Base-by-base conservation (phyloP, 768 basidiomycete species). In the Psilocybe subaeruginosa region DNA sequence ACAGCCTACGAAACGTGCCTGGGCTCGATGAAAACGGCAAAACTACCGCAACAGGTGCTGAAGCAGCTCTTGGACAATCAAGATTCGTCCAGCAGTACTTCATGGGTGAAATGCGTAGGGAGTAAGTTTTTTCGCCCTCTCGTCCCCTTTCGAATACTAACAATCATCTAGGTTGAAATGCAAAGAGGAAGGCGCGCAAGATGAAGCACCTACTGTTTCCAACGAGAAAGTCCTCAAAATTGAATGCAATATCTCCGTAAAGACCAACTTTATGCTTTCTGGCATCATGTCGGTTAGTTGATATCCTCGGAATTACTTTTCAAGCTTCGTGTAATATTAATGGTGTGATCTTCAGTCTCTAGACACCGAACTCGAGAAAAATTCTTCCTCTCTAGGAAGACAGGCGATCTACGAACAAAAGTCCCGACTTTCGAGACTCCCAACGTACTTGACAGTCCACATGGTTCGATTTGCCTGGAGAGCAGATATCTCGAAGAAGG, bases 381-480 rank as follows among this genome's bases (percentile, higher is more conserved):
- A 80, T 41, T 95, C 93, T 0, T 85, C 92, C 0, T 81, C 86
- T 3, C 80, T 99, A 1, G 89, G 86, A 0, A 87, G 95, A 11
- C 83, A 92, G 45, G 96, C 96, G 0, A 73, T 82, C 0, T 99
- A 99, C 78, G 87, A 80, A 19, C 89, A 93, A 69, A 87, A 85
- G 39, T 90, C 92, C 3, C 88, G 95, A 8, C 69, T 99, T 53
- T 86, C 92, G 9, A 85, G 96, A 19, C 78, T 99, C 11, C 97
- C 97, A 0, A 74, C 85, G 4, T 96, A 92, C 69, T 83, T 97
- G 19, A 88, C 90, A 4, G 86, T 99, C 3, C 95, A 99, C 68
- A 93, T 98, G 91, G 95, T 96, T 11, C 91, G 97, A 50, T 99
- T 99, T 73, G 90, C 89, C 58, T 99, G 97, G 97, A 81, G 93